Base-by-base conservation (phyloP, 2,329 filamentous ascomycete species). In the Plectosphaerella sp. region DNA sequence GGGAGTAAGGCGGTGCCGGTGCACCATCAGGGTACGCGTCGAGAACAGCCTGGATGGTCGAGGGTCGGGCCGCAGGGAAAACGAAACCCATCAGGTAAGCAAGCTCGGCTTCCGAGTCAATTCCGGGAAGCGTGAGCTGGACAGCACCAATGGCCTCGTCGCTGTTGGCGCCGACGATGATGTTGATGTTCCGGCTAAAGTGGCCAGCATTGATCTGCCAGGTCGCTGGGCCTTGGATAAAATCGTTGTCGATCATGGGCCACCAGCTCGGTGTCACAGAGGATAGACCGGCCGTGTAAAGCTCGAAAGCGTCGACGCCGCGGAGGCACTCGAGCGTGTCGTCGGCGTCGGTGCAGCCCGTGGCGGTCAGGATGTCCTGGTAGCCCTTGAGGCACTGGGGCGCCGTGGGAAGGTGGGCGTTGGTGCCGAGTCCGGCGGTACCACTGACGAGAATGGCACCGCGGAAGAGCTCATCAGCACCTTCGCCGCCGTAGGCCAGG, bases 1-100 rank as follows among this genome's bases (percentile, higher is more conserved):
- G 41, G n/a, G 55, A 48, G 48, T 55, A 56, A 1, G 58, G 56
- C 24, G 58, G 56, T n/a, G 41, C 45, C 12, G 54, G 54, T 1
- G 24, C 53, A 6, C 49, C 47, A 7, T 42, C 35, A 20, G 55
- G 57, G 45, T 58, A 59, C 8, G 55, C 55, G 10, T 48, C 36
- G 20, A 60, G 25, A 16, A 59, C 36, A 20, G 50, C 16, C 3
- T 54, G 41, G 20, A 57, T 45, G 20, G 52, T 52, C 35, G 37
- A 50, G n/a, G 54, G 39, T 4, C 51, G 37, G 5, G 57, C 58
- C 12, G 15, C 15, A 36, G 46, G 49, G 28, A 55, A 55, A n/a
- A 43, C 24, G 20, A 16, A 8, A 12, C 28, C 45, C 28, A 55
- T 45, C 3, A 39, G 28, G 4, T 3, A 14, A 6, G 15, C 41